These are phyloP conservation scores for Monosporascus sp. DNA, from an alignment of 2,329 filamentous ascomycete species.

Conservation along the genomic window DNA sequence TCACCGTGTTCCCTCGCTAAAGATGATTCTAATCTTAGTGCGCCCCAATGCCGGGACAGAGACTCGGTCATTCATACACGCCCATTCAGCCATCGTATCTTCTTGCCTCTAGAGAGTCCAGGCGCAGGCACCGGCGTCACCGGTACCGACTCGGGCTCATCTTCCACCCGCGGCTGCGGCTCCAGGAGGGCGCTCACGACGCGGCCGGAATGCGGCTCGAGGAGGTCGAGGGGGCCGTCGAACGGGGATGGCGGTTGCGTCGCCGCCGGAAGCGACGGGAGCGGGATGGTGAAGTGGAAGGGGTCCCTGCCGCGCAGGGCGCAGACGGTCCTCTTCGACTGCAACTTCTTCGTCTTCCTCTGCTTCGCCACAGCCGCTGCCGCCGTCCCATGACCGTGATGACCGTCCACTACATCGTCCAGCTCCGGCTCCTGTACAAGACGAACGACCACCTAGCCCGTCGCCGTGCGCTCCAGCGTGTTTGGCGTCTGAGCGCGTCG, in stretches of 20 bases:
- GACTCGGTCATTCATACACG: neutral
- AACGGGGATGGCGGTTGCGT: neutral
- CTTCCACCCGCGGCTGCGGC: neutral
- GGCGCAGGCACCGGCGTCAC: no score
- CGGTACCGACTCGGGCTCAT: no score
- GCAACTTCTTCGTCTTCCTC: neutral
- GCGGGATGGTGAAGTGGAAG: neutral
- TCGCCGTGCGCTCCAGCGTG: conserved; percentile 20
- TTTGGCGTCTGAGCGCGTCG: conserved; percentile 12
- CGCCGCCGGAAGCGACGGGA: neutral
- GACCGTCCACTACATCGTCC: neutral
- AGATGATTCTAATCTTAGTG: no score
- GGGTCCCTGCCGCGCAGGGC: neutral
- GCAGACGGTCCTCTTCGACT: neutral
- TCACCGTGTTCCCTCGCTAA: no score
- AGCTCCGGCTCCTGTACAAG: neutral
- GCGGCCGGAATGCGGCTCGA: neutral
- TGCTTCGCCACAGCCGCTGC: neutral
- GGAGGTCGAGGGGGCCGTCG: neutral
- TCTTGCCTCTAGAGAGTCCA: neutral
- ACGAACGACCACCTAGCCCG: conserved; percentile 21
- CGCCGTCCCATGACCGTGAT: neutral
- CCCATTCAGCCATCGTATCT: neutral
- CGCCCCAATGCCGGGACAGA: neutral
- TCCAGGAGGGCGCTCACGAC: neutral